These are phyloP conservation scores for Arabis hirsuta DNA, from an alignment of 345 rosid species.

Conservation along the genomic window DNA sequence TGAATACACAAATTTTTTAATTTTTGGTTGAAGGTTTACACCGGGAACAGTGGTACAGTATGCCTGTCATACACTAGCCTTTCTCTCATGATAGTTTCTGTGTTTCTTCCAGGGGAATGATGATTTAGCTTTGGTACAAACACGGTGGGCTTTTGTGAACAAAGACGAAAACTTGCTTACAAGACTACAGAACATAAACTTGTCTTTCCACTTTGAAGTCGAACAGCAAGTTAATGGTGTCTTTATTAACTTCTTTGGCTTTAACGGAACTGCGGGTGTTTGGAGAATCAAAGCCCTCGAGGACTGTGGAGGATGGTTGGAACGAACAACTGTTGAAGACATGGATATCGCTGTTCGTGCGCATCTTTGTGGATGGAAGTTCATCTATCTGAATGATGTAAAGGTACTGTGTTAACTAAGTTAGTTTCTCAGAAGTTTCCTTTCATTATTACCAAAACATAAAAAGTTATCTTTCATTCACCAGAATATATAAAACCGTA, in stretches of 20 bases:
- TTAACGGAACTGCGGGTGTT: slow-evolving; percentile 93
- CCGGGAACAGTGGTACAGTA: background rate
- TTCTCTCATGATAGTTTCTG: background rate
- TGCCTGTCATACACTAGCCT: background rate
- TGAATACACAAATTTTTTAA: background rate
- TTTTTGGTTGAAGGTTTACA: background rate
- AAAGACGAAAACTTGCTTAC: slow-evolving; percentile 94
- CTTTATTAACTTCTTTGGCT: slow-evolving; percentile 85
- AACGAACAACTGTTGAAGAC: slow-evolving; percentile 87
- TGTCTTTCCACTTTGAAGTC: slow-evolving; percentile 90
- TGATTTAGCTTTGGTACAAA: slow-evolving; percentile 81
- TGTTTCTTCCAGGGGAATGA: slow-evolving; percentile 59
- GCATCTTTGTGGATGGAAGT: slow-evolving; percentile 93
- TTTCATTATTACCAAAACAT: background rate
- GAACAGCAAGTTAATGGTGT: slow-evolving; percentile 93
- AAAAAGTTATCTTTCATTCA: background rate
- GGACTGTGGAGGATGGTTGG: slow-evolving; percentile 94
- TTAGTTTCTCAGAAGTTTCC: background rate
- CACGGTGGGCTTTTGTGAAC: slow-evolving; percentile 91
- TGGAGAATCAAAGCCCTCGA: slow-evolving; percentile 94
- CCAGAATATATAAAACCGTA: background rate
- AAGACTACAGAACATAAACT: slow-evolving; percentile 82
- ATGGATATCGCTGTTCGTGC: slow-evolving; percentile 94
- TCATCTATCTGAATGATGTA: slow-evolving; percentile 79
- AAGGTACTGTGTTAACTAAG: slow-evolving; percentile 48